A percentile compares a stretch with the other conserved stretches of the same genome.
Conservation (phyloP, 352 stramenopile species). For the Globisporangium solare region DNA sequence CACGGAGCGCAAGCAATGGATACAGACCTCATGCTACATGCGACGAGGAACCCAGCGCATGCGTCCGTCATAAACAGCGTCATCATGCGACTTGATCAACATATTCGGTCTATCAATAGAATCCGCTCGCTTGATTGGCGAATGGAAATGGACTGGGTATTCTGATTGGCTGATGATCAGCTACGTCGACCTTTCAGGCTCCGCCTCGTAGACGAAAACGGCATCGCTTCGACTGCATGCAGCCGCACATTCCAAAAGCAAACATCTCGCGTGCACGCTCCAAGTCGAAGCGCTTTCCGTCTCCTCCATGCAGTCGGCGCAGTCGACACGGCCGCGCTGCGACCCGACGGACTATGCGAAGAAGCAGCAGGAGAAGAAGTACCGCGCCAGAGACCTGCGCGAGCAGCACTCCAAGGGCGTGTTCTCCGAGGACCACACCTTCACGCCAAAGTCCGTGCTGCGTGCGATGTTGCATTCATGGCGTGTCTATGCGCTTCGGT, state of each 20-base stretch:
- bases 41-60: too few relatives aligned
- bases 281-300: too few relatives aligned
- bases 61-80: too few relatives aligned
- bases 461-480: conserved; percentile 1
- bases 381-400: conserved; percentile 68
- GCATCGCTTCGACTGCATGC: too few relatives aligned
- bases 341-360: conserved; percentile 80
- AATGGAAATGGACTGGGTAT: background rate
- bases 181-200: background rate
- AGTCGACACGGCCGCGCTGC: conserved; percentile 54
- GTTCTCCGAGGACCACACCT: conserved; percentile 76
- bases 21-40: too few relatives aligned
- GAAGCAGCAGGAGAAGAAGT: conserved; percentile 72
- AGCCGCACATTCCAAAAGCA: too few relatives aligned
- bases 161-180: conserved; percentile 6
- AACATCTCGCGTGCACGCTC: too few relatives aligned
- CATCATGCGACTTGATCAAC: background rate
- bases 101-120: background rate
- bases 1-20: too few relatives aligned
- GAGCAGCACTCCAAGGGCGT: conserved; percentile 61
- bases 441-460: conserved; percentile 56
- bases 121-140: background rate
- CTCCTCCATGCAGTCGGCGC: conserved; percentile 2
- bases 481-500: background rate
- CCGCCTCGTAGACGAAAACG: background rate